Evolutionary conservation across 306 rosid genomes (phyloP), one percentile per base, ranked within the genome.

Genomic region (Echinosophora koreensis): DNA sequence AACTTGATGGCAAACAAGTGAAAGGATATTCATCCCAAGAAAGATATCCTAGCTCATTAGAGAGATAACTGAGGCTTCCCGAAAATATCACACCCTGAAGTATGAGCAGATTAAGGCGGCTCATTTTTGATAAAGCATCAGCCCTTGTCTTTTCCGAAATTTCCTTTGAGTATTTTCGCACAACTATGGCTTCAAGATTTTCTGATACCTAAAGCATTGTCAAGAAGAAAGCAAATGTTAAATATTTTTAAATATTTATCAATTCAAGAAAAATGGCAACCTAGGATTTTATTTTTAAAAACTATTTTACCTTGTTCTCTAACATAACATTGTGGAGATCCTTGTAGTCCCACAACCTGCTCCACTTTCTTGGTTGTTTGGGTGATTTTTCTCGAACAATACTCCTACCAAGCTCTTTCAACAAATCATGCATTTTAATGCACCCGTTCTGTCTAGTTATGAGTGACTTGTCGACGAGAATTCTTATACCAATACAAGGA

Each of bases 101-200:
- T 15, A 32, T 35, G 50, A 69, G 30, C 22, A 51, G n/a, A 34
- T 61, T 69, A 57, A 69, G 75, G 10, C 62, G 17, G 5, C 4
- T 51, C 75, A 69, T 51, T 52, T 69, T n/a, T 52, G 75, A 51
- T 5, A 69, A 34, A 14, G 50, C 49, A 16, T 69, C 75, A 14
- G 75, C 63, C 34, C 38, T 51, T 52, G 61, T 49, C 4, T 1
- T 46, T 41, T 41, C 46, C 8, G 2, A 14, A 4, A 14, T 49
- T n/a, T 14, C 44, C 1, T 14, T 3, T 12, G 1, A 14, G n/a
- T 30, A 6, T 3, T 51, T 11, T 1, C 3, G 44, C 8, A 6
- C 10, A 28, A 28, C 14, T 4, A 69, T 52, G 75, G 75, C 63
- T 69, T 52, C 35, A 52, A 69, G 47, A 1, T 51, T 52, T 0